phyloP scores from a whole-genome alignment of 2,329 filamentous ascomycete genomes.

The Calonectria crousiana region DNA sequence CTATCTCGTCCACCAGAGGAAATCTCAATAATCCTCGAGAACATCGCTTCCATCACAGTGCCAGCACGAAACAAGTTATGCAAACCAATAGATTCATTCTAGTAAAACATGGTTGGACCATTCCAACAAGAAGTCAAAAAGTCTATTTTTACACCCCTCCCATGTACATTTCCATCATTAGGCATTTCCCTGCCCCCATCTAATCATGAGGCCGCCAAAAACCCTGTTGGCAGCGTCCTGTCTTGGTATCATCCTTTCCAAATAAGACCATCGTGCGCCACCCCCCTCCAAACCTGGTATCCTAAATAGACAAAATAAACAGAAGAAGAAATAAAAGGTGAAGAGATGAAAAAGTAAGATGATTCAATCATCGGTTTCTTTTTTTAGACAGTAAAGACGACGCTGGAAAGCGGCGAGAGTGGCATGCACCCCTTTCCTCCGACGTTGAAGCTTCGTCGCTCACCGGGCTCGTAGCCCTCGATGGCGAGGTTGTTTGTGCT shows the following conservation, averaged over 20 bases:
- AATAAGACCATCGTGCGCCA: not conserved
- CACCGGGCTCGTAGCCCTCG: not conserved
- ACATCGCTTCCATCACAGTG: not conserved
- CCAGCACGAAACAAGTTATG: not conserved
- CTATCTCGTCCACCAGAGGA: not conserved
- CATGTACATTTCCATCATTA: not conserved
- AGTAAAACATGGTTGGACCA: not conserved
- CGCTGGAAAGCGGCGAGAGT: not conserved
- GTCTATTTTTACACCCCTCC: not conserved
- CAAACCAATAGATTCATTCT: not conserved
- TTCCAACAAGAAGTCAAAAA: not conserved
- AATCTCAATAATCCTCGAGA: not conserved
- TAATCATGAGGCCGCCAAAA: not conserved
- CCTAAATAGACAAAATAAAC: not conserved
- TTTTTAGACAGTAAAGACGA: not conserved
- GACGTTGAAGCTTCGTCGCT: not conserved
- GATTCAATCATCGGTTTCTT: not conserved
- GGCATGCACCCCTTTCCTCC: not conserved
- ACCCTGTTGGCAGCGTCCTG: not conserved
- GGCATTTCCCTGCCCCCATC: not conserved
- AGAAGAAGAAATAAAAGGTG: not conserved
- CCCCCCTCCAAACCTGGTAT: not conserved
- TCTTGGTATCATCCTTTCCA: not conserved
- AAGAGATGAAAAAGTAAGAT: not conserved
- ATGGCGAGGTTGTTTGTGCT: too few relatives aligned